Base-by-base conservation (phyloP, 2,329 filamentous ascomycete species). In the Nothopassalora personata region DNA sequence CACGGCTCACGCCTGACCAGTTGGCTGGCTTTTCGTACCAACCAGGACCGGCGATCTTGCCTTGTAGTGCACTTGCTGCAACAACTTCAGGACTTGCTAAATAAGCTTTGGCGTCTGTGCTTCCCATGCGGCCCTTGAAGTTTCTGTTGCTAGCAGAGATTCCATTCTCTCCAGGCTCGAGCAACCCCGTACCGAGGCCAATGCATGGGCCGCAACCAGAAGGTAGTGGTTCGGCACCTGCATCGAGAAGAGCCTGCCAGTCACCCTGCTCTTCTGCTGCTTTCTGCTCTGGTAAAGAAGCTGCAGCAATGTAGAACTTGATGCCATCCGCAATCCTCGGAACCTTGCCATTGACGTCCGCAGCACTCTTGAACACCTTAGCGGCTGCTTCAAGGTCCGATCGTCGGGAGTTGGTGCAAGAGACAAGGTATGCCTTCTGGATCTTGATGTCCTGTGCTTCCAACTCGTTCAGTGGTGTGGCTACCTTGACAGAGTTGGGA, bases 61-160 rank as follows among this genome's bases (percentile, higher is more conserved):
- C 89, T 15, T 79, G 78, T 50, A 97, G 76, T 2, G 93, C 93
- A 68, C 90, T 95, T 7, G 94, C 92, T 4, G 93, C 93, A 0
- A 97, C 93, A 2, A 96, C 87, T 70, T 97, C 92, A 0, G 94
- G 92, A 65, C 88, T 93, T 5, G 87, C 89, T 0, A 97, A 85
- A 72, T 96, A 97, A 0, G 91, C 90, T 69, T 91, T 86, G 0
- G 91, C 89, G 5, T 89, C 84, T 2, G 83, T 85, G 13, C 83
- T 87, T 3, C 92, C 92, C 89, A 97, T 95, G 2, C 92, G 85
- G 0, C 91, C 92, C 74, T 92, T 91, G 80, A 92, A 97, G 74
- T 96, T 96, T 10, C 92, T 81, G 78, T 97, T 97, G 54, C 81
- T 86, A 0, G 91, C 90, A 61, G 82, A 86, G 66, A 97, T 92